Evolutionary conservation across 1,284 basidiomycete species (phyloP), one percentile per base, ranked within the genome.

Genomic region (Ceratobasidium sp.): DNA sequence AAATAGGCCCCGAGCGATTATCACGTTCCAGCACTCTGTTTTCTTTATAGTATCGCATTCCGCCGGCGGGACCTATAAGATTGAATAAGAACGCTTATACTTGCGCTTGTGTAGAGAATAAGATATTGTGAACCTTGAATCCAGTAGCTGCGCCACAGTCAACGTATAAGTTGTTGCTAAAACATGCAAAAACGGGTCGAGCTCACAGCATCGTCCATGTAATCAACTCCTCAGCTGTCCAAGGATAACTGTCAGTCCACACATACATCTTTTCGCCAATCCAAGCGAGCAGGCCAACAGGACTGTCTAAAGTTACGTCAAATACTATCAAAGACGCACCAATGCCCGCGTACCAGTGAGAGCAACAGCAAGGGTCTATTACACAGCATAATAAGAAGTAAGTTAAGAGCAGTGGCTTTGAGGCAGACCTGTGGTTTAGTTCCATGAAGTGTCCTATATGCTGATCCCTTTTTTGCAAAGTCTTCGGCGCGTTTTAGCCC

Each of bases 201-300:
- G 54, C 58, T 54, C 30, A 62, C 69, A 76, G 61, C 75, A 77
- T 75, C 16, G 74, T 73, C 75, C 75, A 76, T n/a, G 73, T 75
- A 26, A 76, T 54, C 16, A 77, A 57, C 46, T 77, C 76, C 23
- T 77, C 76, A 11, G 73, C 47, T 47, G 76, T 74, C 75, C 76
- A 77, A 26, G 74, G 73, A 38, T 77, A 77, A 32, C 64, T 57
- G 52, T 76, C 76, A 14, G 75, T 69, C 75, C 76, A 76, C 16
- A 57, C 43, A 46, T 75, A 50, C 21, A 73, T 64, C 54, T 77
- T 77, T 72, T 77, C 75, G 32, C 73, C 73, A n/a, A 76, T 73
- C 75, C 76, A 77, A 21, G 76, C 75, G 18, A 77, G 62, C 13
- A 77, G 66, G 16, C 73, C 76, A 5, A 72, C 66, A 14, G 75